Base-by-base conservation (phyloP, 768 basidiomycete genomes). In the Asterophora parasitica region DNA sequence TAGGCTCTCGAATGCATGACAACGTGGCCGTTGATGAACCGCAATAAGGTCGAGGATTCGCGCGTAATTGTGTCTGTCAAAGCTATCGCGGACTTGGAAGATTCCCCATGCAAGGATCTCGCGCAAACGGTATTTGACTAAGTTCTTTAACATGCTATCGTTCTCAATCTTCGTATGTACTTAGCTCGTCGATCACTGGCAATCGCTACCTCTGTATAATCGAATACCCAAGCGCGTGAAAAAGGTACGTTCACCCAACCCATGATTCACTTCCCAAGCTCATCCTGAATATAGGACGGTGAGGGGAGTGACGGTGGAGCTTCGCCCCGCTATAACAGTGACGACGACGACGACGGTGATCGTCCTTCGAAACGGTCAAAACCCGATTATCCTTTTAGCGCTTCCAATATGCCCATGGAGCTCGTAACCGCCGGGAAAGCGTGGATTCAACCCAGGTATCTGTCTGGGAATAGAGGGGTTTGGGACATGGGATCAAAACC, bases 1-100 rank as follows among this genome's bases (percentile, higher is more conserved):
- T 3, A 88, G 85, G 70, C 80, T 4, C 66, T 90, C 47, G 74
- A 82, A 55, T 82, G 80, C 58, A 81, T 90, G 77, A 59, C 66
- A 43, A 73, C 69, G 7, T 98, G 93, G 93, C 89, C 90, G 0
- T 67, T 96, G 30, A 71, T 88, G 42, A 81, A 83, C 35, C 78
- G 88, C 46, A 97, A 96, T 71, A 97, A 97, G 67, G 83, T 98
- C 23, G 88, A 93, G 49, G 92, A 93, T 53, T 80, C 75, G 0
- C 65, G 64, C 46, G 81, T 93, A 43, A 78, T 81, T 48, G 66
- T 77, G 13, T 79, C 82, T 4, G 81, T 96, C 11, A 71, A 77
- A 58, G 56, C 51, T 2, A 79, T 82, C 39, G 57, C 74, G 1
- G 68, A 75, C 27, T 74, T 77, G 0, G 79, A 79, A 28, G 76